Base-by-base conservation (phyloP, 768 basidiomycete genomes). In the Cubamyces lactineus region DNA sequence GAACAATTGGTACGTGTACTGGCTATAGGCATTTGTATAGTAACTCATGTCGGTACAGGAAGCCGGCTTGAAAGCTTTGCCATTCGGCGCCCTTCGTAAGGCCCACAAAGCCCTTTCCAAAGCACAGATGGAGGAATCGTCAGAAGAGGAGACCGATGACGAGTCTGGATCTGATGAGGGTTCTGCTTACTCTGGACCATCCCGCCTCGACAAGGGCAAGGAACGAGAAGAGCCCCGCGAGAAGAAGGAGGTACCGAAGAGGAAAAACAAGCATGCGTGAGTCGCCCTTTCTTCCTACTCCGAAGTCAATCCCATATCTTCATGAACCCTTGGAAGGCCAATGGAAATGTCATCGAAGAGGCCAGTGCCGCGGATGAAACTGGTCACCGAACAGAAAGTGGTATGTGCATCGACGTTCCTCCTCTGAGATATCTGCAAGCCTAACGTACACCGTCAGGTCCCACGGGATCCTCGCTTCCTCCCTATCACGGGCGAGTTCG, bases 401-500 rank as follows among this genome's bases (percentile, higher is more conserved):
- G 94, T 92, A 69, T 59, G 89, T 72, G 28, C 45, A 12, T 5
- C 5, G 26, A 3, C 3, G 34, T 6, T 34, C 34, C 9, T 5
- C 5, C 34, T 34, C 5, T 23, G 5, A 8, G 21, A 6, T 17
- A 48, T 13, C 38, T 16, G n/a, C 16, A 17, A 55, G 19, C 24
- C n/a, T 56, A 15, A 38, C 15, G 54, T 26, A 49, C 15, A 13
- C 17, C 23, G 30, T 17, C 65, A 96, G 94, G 84, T 87, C 74
- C 73, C 86, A 15, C 85, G 94, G 30, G 95, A 98, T 75, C 95
- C 96, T 1, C 85, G 95, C 49, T 98, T 98, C 75, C 77, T 89
- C 26, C 81, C 86, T 26, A 75, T 89, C 9, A 79, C 89, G 15
- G 94, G 94, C 15, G 79, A 84, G 62, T 86, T 89, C 66, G 84